phyloP scores from a whole-genome alignment of 257 asterid species.

The Gynochthodes officinalis region DNA sequence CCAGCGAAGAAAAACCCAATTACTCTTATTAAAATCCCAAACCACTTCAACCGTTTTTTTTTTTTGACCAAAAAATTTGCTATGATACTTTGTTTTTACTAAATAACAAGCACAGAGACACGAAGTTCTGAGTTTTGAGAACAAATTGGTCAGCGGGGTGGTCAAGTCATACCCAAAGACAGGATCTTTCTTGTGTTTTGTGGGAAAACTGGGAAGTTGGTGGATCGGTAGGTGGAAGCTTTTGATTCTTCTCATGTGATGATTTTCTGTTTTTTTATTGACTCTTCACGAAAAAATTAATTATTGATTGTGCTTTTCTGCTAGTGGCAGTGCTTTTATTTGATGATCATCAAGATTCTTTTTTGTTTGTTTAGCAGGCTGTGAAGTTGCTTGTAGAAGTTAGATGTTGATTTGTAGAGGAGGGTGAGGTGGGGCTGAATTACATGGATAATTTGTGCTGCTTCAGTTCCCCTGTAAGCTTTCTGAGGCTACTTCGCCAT shows the following conservation, averaged over 20 bases:
- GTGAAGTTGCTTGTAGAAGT: slow-evolving; percentile 30
- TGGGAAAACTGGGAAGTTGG: slow-evolving; percentile 30
- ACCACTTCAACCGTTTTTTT: not conserved
- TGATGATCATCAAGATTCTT: slow-evolving; percentile 31
- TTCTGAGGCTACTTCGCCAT: slow-evolving; percentile 9
- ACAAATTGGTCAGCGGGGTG: slow-evolving; percentile 18
- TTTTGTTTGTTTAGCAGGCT: slow-evolving; percentile 37
- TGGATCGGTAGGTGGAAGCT: slow-evolving; percentile 55
- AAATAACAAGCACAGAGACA: not conserved
- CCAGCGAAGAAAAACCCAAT: slow-evolving; percentile 13
- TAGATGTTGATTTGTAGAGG: slow-evolving; percentile 53
- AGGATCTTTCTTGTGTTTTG: slow-evolving; percentile 16
- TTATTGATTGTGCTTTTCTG: slow-evolving; percentile 28
- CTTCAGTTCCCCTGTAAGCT: slow-evolving; percentile 65
- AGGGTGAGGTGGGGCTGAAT: slow-evolving; percentile 33
- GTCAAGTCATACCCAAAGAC: slow-evolving; percentile 23
- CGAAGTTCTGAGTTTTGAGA: not conserved
- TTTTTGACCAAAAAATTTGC: not conserved
- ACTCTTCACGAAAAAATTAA: slow-evolving; percentile 26
- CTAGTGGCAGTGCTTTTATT: slow-evolving; percentile 8
- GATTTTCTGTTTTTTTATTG: slow-evolving; percentile 24
- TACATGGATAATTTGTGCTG: slow-evolving; percentile 71
- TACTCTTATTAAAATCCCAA: slow-evolving; percentile 6
- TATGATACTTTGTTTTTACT: not conserved
- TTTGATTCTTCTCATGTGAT: slow-evolving; percentile 27